Base-by-base conservation (phyloP, 768 basidiomycete genomes). In the Daedaleopsis sinensis region DNA sequence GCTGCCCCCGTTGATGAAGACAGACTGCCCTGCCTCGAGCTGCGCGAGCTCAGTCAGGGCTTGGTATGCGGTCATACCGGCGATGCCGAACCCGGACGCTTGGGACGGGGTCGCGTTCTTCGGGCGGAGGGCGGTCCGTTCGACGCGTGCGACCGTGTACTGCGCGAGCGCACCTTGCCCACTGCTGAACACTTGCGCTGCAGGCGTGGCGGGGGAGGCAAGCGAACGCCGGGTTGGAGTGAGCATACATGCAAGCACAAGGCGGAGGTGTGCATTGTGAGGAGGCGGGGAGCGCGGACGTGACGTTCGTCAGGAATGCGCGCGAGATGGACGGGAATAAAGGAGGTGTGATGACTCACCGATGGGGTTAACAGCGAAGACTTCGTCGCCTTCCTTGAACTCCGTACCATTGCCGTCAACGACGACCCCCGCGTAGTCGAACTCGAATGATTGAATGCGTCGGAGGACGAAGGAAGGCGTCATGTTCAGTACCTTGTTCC, bases 1-100 rank as follows among this genome's bases (percentile, higher is more conserved):
- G 53, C 85, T 87, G 5, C 88, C 91, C 0, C 90, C 90, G 58
- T 89, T 87, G 67, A 93, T 76, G 65, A 92, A 82, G 4, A 93
- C 75, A 1, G 79, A 78, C 66, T 87, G 85, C 1, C 82, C 85
- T 23, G 75, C 67, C 68, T 89, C 81, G n/a, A 89, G 70, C 32
- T 80, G 75, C 0, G 76, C 82, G 1, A 76, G 68, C 0, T 78
- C 68, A 47, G 83, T 74, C 7, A 92, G 78, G 0, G 77, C 81
- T 61, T 85, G 80, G 59, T 84, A 80, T 0, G 88, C 85, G 0
- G 90, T 90, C 48, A 82, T 63, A 2, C 77, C 84, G 1, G 83
- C 82, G n/a, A 90, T 68, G 0, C 83, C 73, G 7, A 93, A 68
- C 0, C 87, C 87, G 1, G 90, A 80, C 0, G 88, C 89, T 69